These are phyloP conservation scores for Naganishia onofrii DNA, from an alignment of 768 basidiomycete genomes.

Conservation along the genomic window DNA sequence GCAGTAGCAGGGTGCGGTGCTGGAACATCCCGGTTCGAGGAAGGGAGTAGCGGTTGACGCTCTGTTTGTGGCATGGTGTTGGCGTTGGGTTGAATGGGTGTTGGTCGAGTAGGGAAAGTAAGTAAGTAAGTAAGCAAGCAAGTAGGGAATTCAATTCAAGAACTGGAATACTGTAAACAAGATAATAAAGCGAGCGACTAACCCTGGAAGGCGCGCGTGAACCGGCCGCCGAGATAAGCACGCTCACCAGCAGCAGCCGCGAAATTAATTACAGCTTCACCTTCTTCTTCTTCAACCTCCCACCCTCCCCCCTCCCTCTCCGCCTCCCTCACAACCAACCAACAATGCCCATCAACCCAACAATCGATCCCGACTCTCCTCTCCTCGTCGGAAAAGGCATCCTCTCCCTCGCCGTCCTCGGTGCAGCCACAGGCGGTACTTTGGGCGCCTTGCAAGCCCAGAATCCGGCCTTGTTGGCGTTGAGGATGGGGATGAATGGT, in stretches of 20 bases:
- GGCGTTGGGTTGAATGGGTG: background rate
- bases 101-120: background rate
- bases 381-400: constrained; percentile 41
- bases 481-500: constrained; percentile 68
- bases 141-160: background rate
- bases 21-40: constrained; percentile 9
- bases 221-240: constrained; percentile 3
- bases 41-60: constrained; percentile 26
- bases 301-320: background rate
- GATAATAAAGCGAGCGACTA: too few relatives aligned
- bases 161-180: too few relatives aligned
- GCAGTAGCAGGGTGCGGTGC: background rate
- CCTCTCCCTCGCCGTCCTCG: constrained; percentile 56
- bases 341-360: constrained; percentile 25
- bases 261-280: background rate
- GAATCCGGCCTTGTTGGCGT: constrained; percentile 58
- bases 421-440: constrained; percentile 57
- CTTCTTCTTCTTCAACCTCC: background rate
- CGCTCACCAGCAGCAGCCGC: background rate
- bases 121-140: too few relatives aligned
- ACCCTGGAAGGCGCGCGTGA: too few relatives aligned
- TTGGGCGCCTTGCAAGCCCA: constrained; percentile 58
- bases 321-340: background rate
- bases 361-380: constrained; percentile 42
- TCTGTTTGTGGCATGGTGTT: constrained; percentile 16